Evolutionary conservation across 257 asterid genomes (phyloP).

Genomic region (Osmanthus fragrans): DNA sequence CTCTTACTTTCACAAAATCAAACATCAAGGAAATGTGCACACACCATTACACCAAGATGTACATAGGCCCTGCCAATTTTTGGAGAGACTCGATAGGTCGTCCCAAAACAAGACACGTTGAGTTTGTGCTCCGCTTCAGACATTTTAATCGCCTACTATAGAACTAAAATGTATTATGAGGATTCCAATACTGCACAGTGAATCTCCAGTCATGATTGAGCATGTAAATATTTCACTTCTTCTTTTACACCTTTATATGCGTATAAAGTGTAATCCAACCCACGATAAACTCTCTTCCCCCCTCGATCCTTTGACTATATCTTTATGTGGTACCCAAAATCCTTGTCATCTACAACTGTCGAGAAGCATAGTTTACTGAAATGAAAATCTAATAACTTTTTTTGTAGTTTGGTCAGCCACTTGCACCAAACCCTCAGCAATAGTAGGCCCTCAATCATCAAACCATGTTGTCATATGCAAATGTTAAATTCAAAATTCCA

Average conservation of each 20-base stretch:
- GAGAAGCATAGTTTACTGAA: background rate
- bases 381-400: background rate
- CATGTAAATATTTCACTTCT: no score
- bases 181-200: no score
- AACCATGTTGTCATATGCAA: background rate
- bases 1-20: background rate
- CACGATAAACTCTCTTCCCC: background rate
- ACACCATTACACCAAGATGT: background rate
- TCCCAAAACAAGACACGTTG: background rate
- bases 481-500: background rate
- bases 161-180: no score
- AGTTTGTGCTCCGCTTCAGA: no score
- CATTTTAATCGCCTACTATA: no score
- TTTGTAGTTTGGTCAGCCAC: conserved; percentile 29
- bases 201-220: no score
- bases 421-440: conserved; percentile 38
- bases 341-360: conserved; percentile 1
- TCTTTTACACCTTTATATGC: no score
- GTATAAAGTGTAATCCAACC: no score
- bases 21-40: background rate
- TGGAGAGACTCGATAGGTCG: background rate
- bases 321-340: background rate
- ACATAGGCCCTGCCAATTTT: background rate
- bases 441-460: conserved; percentile 27
- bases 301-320: background rate